phyloP scores from a whole-genome alignment of 225 moss, liverwort and hornwort species.

The Asterella californica region DNA sequence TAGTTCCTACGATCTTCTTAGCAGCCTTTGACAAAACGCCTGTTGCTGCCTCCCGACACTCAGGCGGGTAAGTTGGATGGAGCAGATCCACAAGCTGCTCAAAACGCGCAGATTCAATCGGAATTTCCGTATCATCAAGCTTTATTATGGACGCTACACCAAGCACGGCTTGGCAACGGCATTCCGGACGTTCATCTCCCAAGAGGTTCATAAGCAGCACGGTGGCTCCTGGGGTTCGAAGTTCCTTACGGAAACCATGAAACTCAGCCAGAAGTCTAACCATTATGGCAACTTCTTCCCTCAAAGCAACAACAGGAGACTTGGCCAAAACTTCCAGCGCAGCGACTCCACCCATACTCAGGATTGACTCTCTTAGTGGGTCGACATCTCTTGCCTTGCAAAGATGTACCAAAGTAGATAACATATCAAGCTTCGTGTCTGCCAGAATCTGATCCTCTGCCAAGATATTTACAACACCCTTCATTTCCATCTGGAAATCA shows the following conservation, averaged over 20 bases:
- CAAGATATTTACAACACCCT: constrained; percentile 9
- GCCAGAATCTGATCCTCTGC: neutral
- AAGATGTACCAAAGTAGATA: neutral
- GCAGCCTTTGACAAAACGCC: neutral
- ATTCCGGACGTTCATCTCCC: constrained; percentile 23
- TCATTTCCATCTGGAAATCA: constrained; percentile 13
- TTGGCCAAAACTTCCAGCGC: constrained; percentile 2
- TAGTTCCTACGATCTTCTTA: neutral
- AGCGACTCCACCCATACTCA: constrained; percentile 6
- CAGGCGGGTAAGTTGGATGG: constrained; percentile 12
- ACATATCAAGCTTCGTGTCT: neutral
- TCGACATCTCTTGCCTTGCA: neutral
- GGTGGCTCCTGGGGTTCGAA: constrained; percentile 23
- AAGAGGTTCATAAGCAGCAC: constrained; percentile 25
- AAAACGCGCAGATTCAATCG: constrained; percentile 22
- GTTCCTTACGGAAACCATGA: constrained; percentile 22
- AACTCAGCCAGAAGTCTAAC: constrained; percentile 25
- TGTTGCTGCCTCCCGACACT: constrained; percentile 35
- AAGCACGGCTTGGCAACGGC: constrained; percentile 24
- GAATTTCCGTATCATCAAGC: constrained; percentile 2
- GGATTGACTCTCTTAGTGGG: constrained; percentile 4
- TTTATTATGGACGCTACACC: constrained; percentile 23
- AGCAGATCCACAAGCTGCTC: constrained; percentile 27
- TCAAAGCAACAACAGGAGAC: neutral
- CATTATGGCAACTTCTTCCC: constrained; percentile 12